Percentiles rank a stretch among this genome's conserved stretches.
These are phyloP conservation scores for Pulicaria dysenterica DNA, from an alignment of 129 eudicot genomes.

Conservation along the genomic window DNA sequence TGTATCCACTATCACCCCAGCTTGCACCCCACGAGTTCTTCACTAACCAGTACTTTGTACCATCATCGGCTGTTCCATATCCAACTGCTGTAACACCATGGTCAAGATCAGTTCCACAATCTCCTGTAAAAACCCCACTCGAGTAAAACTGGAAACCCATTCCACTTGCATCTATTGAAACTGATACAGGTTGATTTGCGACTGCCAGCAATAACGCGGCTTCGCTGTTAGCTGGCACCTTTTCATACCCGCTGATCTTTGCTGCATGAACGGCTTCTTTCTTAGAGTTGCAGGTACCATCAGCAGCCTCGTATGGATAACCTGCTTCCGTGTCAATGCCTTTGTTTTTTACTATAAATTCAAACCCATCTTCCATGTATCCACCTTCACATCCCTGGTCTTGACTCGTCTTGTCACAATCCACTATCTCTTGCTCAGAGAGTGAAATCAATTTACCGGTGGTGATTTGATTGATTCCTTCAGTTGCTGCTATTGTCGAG, in stretches of 20 bases:
- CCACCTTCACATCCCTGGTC: constrained; percentile 83
- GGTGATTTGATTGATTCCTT: constrained; percentile 69
- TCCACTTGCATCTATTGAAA: constrained; percentile 31
- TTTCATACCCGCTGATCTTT: constrained; percentile 23
- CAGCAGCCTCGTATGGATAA: constrained; percentile 19
- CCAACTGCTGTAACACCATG: constrained; percentile 34
- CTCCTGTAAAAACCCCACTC: constrained; percentile 20
- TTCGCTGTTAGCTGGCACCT: constrained; percentile 30
- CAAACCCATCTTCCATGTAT: constrained; percentile 72
- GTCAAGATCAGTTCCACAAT: constrained; percentile 25
- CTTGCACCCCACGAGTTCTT: constrained; percentile 46
- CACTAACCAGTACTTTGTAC: constrained; percentile 47
- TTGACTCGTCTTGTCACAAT: constrained; percentile 57
- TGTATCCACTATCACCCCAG: constrained; percentile 43
- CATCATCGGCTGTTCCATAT: constrained; percentile 46
- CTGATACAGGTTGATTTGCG: constrained; percentile 30
- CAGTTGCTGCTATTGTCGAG: constrained; percentile 68
- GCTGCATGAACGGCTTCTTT: constrained; percentile 16
- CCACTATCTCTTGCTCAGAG: constrained; percentile 80
- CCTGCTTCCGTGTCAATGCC: constrained; percentile 28
- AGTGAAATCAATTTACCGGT: constrained; percentile 63
- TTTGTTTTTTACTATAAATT: constrained; percentile 39
- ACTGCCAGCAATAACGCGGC: constrained; percentile 22
- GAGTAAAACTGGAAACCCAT: constrained; percentile 12
- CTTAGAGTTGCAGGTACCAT: constrained; percentile 20